Evolutionary conservation across 768 basidiomycete genomes (phyloP).

Genomic region (Cystofilobasidium ferigula): DNA sequence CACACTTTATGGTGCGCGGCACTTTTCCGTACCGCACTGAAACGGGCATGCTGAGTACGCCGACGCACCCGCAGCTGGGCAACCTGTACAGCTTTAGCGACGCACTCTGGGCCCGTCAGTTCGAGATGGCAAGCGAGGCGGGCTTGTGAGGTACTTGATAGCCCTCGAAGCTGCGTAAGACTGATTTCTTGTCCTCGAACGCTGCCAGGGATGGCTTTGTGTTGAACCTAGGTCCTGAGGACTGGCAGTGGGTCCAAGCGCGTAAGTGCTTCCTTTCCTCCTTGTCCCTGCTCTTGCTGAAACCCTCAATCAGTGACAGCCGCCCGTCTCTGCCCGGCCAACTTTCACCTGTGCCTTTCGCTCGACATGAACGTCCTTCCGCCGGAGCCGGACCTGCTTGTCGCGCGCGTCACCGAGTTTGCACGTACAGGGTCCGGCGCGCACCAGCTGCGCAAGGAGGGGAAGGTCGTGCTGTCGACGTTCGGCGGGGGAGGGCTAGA

Average conservation of each 20-base stretch:
- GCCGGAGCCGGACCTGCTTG: slow-evolving; percentile 16
- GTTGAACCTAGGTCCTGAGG: slow-evolving; percentile 37
- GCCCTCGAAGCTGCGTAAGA: background rate
- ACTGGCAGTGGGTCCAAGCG: slow-evolving; percentile 38
- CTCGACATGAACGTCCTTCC: slow-evolving; percentile 38
- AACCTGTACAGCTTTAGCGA: slow-evolving; percentile 37
- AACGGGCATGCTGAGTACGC: too few relatives aligned
- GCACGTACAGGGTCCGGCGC: background rate
- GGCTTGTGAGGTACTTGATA: slow-evolving; percentile 28
- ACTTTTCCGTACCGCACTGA: too few relatives aligned
- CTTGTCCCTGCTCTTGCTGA: background rate
- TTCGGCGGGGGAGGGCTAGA: slow-evolving; percentile 35
- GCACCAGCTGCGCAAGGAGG: slow-evolving; percentile 2
- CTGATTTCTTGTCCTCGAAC: background rate
- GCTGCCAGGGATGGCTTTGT: slow-evolving; percentile 34
- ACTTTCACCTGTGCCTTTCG: slow-evolving; percentile 33
- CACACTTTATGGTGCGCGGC: slow-evolving; percentile 38
- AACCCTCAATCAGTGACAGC: background rate
- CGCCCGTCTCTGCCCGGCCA: background rate
- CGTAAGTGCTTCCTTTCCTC: slow-evolving; percentile 25
- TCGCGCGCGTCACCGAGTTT: slow-evolving; percentile 28
- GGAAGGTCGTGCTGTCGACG: slow-evolving; percentile 32
- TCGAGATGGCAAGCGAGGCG: slow-evolving; percentile 33
- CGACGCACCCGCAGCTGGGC: slow-evolving; percentile 31
- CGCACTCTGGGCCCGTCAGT: slow-evolving; percentile 32